Base-by-base conservation (phyloP, 2,329 filamentous ascomycete species). In the Fusarium sp. region DNA sequence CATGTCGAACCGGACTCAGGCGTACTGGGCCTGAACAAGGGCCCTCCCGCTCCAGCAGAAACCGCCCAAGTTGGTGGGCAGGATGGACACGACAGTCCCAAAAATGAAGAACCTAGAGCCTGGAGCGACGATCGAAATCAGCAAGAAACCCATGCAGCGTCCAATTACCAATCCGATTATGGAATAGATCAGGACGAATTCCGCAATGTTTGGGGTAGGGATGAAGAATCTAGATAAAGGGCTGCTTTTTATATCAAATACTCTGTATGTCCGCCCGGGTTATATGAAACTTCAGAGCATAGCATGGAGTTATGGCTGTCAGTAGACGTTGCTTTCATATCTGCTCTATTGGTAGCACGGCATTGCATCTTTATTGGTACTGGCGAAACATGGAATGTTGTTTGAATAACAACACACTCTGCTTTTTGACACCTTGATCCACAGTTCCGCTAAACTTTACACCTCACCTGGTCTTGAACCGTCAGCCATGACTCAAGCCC, bases 121-220 rank as follows among this genome's bases (percentile, higher is more conserved):
- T 64, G 51, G 68, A 57, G 42, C 36, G 55, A 42, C 22, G n/a
- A 36, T 24, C 42, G 53, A 38, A 59, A 71, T 54, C 64, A 68
- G 47, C 24, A 73, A 31, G 66, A 77, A 30, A 47, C 56, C 28
- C 69, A 65, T 28, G 53, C 63, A 44, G 28, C 47, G 8, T 68
- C 77, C 24, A 71, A 67, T 47, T 81, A 81, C 50, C 75, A 78
- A 26, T 67, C 77, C 26, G 72, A 64, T 41, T 82, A 81, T 54
- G 75, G 77, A 31, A 77, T 82, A 6, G 73, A 80, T n/a, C 81
- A 83, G 24, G 79, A 79, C 33, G 85, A 84, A 62, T 86, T 86
- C 67, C 79, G 80, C 26, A 86, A 86, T 68, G 83, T 86, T n/a
- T 87, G 85, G 85, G 80, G 77, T 26, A 60, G 76, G 35, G 70